Percentiles rank a stretch among this genome's conserved stretches.
Evolutionary conservation across 2,329 filamentous ascomycete genomes (phyloP).

Genomic region (Neurospora sp.): DNA sequence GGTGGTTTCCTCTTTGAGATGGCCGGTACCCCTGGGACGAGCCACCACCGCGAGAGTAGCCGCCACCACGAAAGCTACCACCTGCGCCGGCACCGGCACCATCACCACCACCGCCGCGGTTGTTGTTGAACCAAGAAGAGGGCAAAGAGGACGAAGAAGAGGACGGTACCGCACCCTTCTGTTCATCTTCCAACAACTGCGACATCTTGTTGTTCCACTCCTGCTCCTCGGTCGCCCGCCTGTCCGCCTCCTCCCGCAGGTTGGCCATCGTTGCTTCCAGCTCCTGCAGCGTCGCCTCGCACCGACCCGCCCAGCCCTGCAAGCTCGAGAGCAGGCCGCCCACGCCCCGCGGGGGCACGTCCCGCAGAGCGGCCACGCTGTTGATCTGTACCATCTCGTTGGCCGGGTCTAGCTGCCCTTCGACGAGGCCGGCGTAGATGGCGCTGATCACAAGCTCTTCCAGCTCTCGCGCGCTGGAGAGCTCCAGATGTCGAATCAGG

Average conservation of each 20-base stretch:
- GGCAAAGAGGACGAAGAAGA: not conserved
- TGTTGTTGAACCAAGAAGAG: not conserved
- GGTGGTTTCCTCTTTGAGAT: not conserved
- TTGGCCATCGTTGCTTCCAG: conserved; percentile 65
- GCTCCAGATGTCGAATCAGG: conserved; percentile 56
- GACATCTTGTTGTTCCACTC: conserved; percentile 39
- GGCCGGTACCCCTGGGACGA: conserved; percentile 5
- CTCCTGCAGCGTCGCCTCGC: conserved; percentile 59
- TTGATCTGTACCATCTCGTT: conserved; percentile 66
- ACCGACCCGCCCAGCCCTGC: conserved; percentile 67
- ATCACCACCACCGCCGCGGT: conserved; percentile 9
- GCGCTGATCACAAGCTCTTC: conserved; percentile 81
- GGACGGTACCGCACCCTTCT: conserved; percentile 14
- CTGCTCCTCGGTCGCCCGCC: conserved; percentile 39
- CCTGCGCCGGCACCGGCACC: conserved; percentile 10
- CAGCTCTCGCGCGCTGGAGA: conserved; percentile 58
- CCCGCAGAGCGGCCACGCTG: conserved; percentile 74
- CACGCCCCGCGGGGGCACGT: conserved; percentile 66
- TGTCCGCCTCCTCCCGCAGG: conserved; percentile 50
- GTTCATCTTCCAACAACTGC: conserved; percentile 37
- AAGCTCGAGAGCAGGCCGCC: conserved; percentile 59
- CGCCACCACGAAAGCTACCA: conserved; percentile 3
- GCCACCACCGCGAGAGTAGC: conserved; percentile 11
- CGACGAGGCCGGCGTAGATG: conserved; percentile 76
- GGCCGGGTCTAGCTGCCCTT: conserved; percentile 73